A percentile compares a stretch with the other conserved stretches of the same genome.
phyloP scores from a whole-genome alignment of 257 asterid genomes.

The Eustoma russellianum region DNA sequence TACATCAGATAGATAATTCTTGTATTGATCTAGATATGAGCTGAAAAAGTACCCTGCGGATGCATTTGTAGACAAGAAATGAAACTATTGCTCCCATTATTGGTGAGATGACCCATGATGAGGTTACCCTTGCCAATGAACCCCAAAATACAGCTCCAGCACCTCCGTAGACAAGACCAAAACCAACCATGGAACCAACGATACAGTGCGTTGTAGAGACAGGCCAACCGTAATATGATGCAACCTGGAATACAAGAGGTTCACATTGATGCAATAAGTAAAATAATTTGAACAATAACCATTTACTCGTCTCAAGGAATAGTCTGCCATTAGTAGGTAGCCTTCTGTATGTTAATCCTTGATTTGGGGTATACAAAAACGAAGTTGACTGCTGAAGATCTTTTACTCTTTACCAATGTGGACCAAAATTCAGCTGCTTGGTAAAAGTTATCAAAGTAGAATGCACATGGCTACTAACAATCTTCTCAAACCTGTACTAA shows the following conservation, averaged over 20 bases:
- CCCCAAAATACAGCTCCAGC: conserved; percentile 92
- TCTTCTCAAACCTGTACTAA: too few species aligned
- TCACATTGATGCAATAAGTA: background rate
- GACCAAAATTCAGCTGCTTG: too few species aligned
- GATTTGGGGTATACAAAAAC: too few species aligned
- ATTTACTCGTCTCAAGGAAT: too few species aligned
- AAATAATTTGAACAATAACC: too few species aligned
- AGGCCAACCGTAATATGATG: conserved; percentile 94
- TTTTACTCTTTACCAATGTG: too few species aligned
- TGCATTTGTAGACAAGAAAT: conserved; percentile 85
- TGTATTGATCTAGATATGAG: background rate
- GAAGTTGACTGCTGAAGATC: too few species aligned
- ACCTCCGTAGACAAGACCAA: conserved; percentile 86
- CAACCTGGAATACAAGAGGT: conserved; percentile 46
- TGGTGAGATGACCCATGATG: conserved; percentile 91
- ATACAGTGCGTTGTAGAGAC: conserved; percentile 94
- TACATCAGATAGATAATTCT: too few species aligned
- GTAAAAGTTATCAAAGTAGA: too few species aligned
- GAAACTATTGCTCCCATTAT: conserved; percentile 67
- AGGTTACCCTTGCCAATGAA: conserved; percentile 77
- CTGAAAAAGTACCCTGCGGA: conserved; percentile 71
- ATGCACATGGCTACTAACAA: too few species aligned
- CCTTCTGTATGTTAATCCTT: too few species aligned
- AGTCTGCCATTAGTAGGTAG: too few species aligned
- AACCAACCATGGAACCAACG: conserved; percentile 98